Evolutionary conservation across 108 stramenopile genomes (phyloP).

Genomic region (Stephanodiscus triporus): DNA sequence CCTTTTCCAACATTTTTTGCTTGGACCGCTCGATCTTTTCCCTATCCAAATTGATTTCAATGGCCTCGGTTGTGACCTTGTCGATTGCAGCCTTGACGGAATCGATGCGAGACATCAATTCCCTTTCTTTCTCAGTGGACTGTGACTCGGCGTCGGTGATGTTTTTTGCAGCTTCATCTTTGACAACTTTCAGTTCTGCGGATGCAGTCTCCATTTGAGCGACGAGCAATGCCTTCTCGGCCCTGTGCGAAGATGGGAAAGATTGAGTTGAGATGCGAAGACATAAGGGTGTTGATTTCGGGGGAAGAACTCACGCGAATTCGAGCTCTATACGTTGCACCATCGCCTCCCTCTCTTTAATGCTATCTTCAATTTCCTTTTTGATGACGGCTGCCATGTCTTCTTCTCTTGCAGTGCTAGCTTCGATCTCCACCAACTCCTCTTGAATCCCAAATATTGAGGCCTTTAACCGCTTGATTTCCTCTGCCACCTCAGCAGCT

Average conservation of each 20-base stretch:
- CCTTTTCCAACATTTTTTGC: constrained; percentile 22
- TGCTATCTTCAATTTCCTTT: constrained; percentile 51
- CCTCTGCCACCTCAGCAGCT: constrained; percentile 16
- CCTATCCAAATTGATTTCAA: constrained; percentile 23
- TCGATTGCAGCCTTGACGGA: constrained; percentile 21
- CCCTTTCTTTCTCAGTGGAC: constrained; percentile 16
- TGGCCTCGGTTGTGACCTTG: constrained; percentile 23
- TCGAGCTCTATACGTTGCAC: constrained; percentile 61
- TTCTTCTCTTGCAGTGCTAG: constrained; percentile 24
- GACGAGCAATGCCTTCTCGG: constrained; percentile 20
- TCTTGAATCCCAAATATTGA: constrained; percentile 28
- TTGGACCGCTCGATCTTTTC: constrained; percentile 27
- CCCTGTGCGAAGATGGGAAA: constrained; percentile 1
- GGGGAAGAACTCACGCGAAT: constrained; percentile 35
- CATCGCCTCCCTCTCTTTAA: constrained; percentile 42
- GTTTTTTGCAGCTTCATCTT: constrained; percentile 21
- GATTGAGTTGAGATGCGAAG: not conserved
- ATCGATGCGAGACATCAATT: constrained; percentile 28
- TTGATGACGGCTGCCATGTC: constrained; percentile 30
- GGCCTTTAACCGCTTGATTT: constrained; percentile 30
- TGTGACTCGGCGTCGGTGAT: constrained; percentile 19
- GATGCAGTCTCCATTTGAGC: constrained; percentile 28
- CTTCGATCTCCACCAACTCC: constrained; percentile 25
- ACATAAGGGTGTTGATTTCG: not conserved
- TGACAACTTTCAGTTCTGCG: constrained; percentile 20